phyloP scores from a whole-genome alignment of 2,329 filamentous ascomycete genomes.

The Monosporascus cannonballus region DNA sequence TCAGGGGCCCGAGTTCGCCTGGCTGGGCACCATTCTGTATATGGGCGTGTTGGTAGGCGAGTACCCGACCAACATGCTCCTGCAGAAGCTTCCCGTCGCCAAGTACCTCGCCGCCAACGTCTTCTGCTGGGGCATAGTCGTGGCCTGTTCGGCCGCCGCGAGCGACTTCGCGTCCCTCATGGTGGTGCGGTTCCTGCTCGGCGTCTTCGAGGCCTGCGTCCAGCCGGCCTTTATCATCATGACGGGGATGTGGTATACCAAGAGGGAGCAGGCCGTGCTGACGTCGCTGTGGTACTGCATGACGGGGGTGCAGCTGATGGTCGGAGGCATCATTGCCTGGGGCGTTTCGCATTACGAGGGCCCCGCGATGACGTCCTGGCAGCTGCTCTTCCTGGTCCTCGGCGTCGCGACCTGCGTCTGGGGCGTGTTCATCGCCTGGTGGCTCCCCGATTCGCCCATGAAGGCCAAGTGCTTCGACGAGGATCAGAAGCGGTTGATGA shows the following conservation, averaged over 20 bases:
- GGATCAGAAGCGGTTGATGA: slow-evolving; percentile 30
- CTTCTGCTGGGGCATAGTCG: slow-evolving; percentile 35
- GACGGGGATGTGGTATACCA: slow-evolving; percentile 34
- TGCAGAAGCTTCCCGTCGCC: slow-evolving; percentile 32
- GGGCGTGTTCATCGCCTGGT: slow-evolving; percentile 30
- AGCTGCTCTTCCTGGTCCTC: slow-evolving; percentile 36
- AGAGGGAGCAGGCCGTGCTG: slow-evolving; percentile 30
- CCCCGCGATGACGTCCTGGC: slow-evolving; percentile 29
- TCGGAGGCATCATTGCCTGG: slow-evolving; percentile 32
- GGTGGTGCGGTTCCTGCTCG: slow-evolving; percentile 33
- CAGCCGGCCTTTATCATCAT: slow-evolving; percentile 40
- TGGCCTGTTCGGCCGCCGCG: slow-evolving; percentile 28
- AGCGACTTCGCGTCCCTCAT: slow-evolving; percentile 30
- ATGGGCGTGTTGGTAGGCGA: slow-evolving; percentile 36
- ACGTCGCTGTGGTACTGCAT: slow-evolving; percentile 26
- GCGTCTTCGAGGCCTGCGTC: slow-evolving; percentile 38
- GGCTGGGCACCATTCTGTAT: slow-evolving; percentile 33
- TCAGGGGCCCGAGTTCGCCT: slow-evolving; percentile 30
- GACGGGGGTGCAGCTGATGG: slow-evolving; percentile 30
- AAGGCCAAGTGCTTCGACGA: slow-evolving; percentile 43
- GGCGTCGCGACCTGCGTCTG: slow-evolving; percentile 29
- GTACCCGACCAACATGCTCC: slow-evolving; percentile 31
- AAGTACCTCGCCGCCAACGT: slow-evolving; percentile 33
- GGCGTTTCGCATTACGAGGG: slow-evolving; percentile 27
- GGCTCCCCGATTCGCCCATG: slow-evolving; percentile 44